Evolutionary conservation across 1,139 yeast genomes (phyloP), one percentile per base, ranked within the genome.

Genomic region (Nakaseomyces uthaithaninus): DNA sequence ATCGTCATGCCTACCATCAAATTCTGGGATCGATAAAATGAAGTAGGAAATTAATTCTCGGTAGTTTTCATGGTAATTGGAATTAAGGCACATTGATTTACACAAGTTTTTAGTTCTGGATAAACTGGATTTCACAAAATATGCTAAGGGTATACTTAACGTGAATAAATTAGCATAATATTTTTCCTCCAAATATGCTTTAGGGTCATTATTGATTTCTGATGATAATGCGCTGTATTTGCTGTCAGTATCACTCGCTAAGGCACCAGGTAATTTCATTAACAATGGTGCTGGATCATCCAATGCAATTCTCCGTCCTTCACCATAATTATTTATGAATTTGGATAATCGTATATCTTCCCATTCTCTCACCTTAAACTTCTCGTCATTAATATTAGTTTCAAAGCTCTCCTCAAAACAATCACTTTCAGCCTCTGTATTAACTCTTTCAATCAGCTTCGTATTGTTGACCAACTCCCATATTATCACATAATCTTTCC

Each of bases 91-190:
- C 2, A 39, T 27, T 3, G 38, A 25, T 27, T 43, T 51, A 36
- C 60, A 57, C 38, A 57, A 41, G 33, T 50, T 51, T 37, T 45
- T 52, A n/a, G 54, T 41, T 36, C 62, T 44, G 19, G 49, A 46
- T 25, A 59, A 30, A 39, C 50, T 51, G 2, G 62, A 54, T 42
- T 59, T 59, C 10, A 55, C 62, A 47, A 59, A 59, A 37, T 57
- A 54, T 5, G 59, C 58, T 22, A 59, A 18, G 7, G 62, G 62
- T 2, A 50, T 42, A 24, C 48, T 44, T 7, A 53, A 35, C 3
- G 49, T 43, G 37, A 49, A 59, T 17, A 59, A 42, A 7, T 52
- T 43, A 20, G 55, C 61, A 33, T 50, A 54, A 33, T 59, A 59
- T 40, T 54, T 57, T 6, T 41, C 42, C 20, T 43, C 46, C 18